Evolutionary conservation across 2,329 filamentous ascomycete species (phyloP).

Genomic region (Tolypocladium tundrense): DNA sequence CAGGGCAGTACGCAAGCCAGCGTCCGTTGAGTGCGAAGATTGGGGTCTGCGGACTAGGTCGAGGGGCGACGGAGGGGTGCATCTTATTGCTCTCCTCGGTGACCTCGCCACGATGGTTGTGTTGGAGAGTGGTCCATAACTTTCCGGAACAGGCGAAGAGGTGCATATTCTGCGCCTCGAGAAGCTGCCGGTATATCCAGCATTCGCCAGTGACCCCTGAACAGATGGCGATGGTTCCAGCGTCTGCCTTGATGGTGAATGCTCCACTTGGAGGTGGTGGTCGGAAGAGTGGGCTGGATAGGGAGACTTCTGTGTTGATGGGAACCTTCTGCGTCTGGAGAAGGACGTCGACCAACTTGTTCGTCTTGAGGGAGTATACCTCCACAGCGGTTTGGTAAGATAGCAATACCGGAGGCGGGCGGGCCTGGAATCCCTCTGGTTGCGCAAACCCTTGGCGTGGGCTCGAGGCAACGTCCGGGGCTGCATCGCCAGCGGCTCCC

Average conservation of each 20-base stretch:
- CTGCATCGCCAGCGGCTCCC: slow-evolving; percentile 19
- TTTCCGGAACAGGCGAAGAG: slow-evolving; percentile 68
- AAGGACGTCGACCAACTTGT: slow-evolving; percentile 59
- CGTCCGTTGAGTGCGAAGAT: slow-evolving; percentile 60
- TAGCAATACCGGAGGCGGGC: slow-evolving; percentile 32
- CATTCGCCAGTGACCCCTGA: slow-evolving; percentile 82
- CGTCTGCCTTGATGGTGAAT: slow-evolving; percentile 63
- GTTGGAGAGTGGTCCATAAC: slow-evolving; percentile 80
- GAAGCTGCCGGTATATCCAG: slow-evolving; percentile 57
- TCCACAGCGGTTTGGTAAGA: slow-evolving; percentile 82
- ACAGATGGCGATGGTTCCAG: slow-evolving; percentile 60
- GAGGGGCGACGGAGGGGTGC: slow-evolving; percentile 23
- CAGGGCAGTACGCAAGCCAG: slow-evolving; percentile 71
- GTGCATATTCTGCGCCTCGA: slow-evolving; percentile 29
- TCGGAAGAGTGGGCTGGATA: slow-evolving; percentile 53
- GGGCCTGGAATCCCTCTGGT: slow-evolving; percentile 24
- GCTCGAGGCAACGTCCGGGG: slow-evolving; percentile 31
- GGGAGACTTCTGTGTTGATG: slow-evolving; percentile 41
- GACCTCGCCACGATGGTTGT: slow-evolving; percentile 37
- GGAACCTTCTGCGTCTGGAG: slow-evolving; percentile 58
- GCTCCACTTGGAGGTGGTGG: slow-evolving; percentile 62
- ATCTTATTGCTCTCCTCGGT: slow-evolving; percentile 34
- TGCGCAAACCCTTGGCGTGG: slow-evolving; percentile 29
- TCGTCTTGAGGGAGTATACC: slow-evolving; percentile 75
- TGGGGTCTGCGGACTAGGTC: slow-evolving; percentile 44